Percentiles rank a stretch among this genome's conserved stretches.
phyloP scores from a whole-genome alignment of 2,329 filamentous ascomycete genomes.

The Colletotrichum neosansevieriae region DNA sequence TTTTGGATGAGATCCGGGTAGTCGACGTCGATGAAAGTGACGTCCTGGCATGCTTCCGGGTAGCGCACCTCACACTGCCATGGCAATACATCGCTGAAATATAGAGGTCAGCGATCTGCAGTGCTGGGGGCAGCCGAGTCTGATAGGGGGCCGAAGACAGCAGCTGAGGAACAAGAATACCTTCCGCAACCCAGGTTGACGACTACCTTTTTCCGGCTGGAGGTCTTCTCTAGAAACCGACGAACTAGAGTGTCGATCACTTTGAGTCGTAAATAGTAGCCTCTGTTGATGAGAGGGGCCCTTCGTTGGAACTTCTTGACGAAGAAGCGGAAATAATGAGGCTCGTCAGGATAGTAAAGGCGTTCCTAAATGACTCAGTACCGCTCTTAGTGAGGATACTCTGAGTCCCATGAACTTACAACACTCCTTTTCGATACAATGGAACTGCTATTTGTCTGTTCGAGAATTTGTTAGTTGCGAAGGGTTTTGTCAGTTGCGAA shows the following conservation, averaged over 20 bases:
- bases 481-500: too few species aligned
- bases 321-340: conserved; percentile 89
- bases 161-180: conserved; percentile 64
- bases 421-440: conserved; percentile 94
- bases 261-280: conserved; percentile 88
- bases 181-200: conserved; percentile 92
- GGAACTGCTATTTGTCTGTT: conserved; percentile 87
- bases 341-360: conserved; percentile 81
- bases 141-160: background rate
- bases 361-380: conserved; percentile 51
- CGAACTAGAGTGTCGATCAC: conserved; percentile 81
- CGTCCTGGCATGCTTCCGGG: conserved; percentile 65
- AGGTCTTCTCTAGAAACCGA: conserved; percentile 73
- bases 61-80: conserved; percentile 84
- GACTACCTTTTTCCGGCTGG: conserved; percentile 75
- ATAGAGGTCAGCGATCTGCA: conserved; percentile 26
- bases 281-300: conserved; percentile 90
- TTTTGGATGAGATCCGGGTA: conserved; percentile 83
- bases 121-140: background rate
- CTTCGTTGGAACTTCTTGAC: conserved; percentile 85
- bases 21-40: conserved; percentile 86
- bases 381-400: background rate
- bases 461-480: background rate
- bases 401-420: conserved; percentile 58
- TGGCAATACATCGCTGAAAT: conserved; percentile 80